Evolutionary conservation across 2,329 filamentous ascomycete species (phyloP).

Genomic region (Pseudofabraea citricarpa): DNA sequence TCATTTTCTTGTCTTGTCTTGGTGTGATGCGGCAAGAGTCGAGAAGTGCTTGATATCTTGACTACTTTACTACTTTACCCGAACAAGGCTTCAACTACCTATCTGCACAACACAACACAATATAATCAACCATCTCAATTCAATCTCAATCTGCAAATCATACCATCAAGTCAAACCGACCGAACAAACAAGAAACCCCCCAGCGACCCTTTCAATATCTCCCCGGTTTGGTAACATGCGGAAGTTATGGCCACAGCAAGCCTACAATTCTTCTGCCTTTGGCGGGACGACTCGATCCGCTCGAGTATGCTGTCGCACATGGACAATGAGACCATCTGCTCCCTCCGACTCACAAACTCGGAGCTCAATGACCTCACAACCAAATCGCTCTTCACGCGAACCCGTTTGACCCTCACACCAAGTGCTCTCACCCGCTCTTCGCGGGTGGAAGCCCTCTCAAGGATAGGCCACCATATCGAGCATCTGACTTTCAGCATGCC

Average conservation of each 20-base stretch:
- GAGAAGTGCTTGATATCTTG: no score
- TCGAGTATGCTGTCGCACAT: constrained; percentile 22
- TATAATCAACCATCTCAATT: no score
- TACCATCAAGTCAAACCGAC: no score
- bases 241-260: constrained; percentile 27
- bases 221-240: constrained; percentile 21
- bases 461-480: constrained; percentile 75
- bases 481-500: constrained; percentile 73
- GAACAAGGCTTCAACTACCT: no score
- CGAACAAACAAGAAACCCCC: no score
- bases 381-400: constrained; percentile 62
- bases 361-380: constrained; percentile 68
- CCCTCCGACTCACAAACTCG: constrained; percentile 62
- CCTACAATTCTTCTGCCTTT: constrained; percentile 25
- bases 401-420: constrained; percentile 66
- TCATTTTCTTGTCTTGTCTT: constrained; percentile 1
- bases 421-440: constrained; percentile 72
- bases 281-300: constrained; percentile 25
- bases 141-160: no score
- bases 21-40: no score
- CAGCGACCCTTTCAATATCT: no score
- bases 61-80: no score
- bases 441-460: constrained; percentile 67
- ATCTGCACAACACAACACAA: no score
- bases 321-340: constrained; percentile 37